phyloP scores from a whole-genome alignment of 495 filamentous ascomycete genomes.

The Talaromyces nanjingensis region DNA sequence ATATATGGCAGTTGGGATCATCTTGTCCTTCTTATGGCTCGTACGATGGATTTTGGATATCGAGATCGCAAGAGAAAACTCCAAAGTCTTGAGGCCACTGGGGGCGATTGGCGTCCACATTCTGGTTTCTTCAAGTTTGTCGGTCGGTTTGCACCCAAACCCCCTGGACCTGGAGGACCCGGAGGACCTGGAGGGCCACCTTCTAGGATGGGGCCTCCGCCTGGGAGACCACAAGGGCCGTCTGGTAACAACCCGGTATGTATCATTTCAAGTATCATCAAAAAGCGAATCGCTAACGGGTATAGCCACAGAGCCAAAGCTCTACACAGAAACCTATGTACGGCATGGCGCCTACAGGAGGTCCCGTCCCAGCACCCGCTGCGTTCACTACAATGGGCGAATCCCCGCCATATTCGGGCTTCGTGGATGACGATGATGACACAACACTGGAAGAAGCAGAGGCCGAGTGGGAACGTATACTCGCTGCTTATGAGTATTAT shows the following conservation, averaged over 20 bases:
- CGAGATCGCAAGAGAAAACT: constrained; percentile 75
- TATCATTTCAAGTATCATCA: constrained; percentile 20
- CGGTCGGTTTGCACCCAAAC: constrained; percentile 25
- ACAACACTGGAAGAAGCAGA: constrained; percentile 61
- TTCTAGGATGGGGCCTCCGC: constrained; percentile 11
- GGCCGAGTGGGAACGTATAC: constrained; percentile 72
- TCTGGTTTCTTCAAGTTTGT: constrained; percentile 42
- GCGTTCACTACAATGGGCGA: constrained; percentile 26
- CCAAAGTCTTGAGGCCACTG: constrained; percentile 37
- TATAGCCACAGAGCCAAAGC: constrained; percentile 10
- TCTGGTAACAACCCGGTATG: background rate
- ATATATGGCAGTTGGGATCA: constrained; percentile 86
- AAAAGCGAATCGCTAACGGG: constrained; percentile 12
- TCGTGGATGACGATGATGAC: constrained; percentile 33
- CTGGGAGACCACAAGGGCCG: background rate
- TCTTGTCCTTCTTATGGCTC: constrained; percentile 71
- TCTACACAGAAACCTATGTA: constrained; percentile 34
- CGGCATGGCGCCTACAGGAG: constrained; percentile 43
- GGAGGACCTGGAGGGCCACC: constrained; percentile 10
- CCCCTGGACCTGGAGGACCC: constrained; percentile 9
- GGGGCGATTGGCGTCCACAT: constrained; percentile 52
- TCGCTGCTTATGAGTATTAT: constrained; percentile 60
- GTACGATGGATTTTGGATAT: constrained; percentile 73
- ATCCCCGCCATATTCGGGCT: constrained; percentile 13
- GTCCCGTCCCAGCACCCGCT: constrained; percentile 31